Evolutionary conservation across 768 basidiomycete genomes (phyloP).

Genomic region (Erythrobasidium yunnanense): DNA sequence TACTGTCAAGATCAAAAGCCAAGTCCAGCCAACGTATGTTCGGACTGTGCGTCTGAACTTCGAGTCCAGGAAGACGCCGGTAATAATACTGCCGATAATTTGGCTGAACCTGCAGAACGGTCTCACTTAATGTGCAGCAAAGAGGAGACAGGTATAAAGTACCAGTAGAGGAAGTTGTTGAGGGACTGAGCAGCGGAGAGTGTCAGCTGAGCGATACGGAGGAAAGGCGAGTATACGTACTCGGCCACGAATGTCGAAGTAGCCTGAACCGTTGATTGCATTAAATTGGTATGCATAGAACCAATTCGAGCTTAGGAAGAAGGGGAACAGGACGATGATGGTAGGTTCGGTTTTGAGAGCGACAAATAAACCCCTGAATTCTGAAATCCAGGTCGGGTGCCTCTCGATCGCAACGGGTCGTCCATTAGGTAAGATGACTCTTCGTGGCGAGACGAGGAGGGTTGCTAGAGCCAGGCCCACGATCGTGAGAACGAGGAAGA

Average conservation of each 20-base stretch:
- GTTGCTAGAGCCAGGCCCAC: constrained; percentile 21
- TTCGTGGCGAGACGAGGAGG: constrained; percentile 13
- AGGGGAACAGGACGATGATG: constrained; percentile 29
- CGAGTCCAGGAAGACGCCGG: constrained; percentile 18
- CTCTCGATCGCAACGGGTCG: neutral
- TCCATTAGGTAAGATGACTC: constrained; percentile 26
- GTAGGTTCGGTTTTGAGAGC: constrained; percentile 22
- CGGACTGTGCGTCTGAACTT: neutral
- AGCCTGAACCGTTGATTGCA: constrained; percentile 14
- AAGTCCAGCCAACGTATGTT: neutral
- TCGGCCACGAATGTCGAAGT: constrained; percentile 19
- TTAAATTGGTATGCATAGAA: constrained; percentile 25
- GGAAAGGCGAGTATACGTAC: neutral
- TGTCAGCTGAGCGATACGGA: neutral
- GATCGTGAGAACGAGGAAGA: constrained; percentile 30
- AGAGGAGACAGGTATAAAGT: neutral
- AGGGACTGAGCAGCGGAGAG: neutral
- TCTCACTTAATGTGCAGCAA: neutral
- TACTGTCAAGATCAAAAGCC: constrained; percentile 2
- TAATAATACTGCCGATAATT: constrained; percentile 1
- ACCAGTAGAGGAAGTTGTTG: constrained; percentile 17
- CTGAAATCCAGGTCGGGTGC: constrained; percentile 28
- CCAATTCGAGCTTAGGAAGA: constrained; percentile 29
- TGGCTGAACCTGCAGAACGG: neutral
- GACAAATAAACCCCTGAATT: constrained; percentile 26